Conservation (phyloP, 2,329 filamentous ascomycete genomes). For the Colletotrichum viniferum region DNA sequence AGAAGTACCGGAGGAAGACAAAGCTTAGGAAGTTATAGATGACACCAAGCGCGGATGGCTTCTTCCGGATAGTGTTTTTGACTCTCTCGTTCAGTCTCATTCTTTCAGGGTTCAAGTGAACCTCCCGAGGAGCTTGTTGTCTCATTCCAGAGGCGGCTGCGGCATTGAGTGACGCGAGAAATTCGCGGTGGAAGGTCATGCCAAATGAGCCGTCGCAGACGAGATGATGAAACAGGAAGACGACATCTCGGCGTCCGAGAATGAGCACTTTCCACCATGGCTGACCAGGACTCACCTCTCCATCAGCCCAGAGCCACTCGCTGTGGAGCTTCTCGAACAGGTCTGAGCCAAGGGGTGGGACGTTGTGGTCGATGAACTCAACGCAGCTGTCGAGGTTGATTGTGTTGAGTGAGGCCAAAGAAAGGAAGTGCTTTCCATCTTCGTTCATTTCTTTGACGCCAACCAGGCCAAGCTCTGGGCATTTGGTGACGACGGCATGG, state of each 20-base stretch:
- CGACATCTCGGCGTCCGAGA: constrained; percentile 1
- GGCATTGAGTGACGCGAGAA: constrained; percentile 5
- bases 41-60: constrained; percentile 2
- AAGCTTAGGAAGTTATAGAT: constrained; percentile 8
- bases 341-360: background rate
- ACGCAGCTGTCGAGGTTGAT: constrained; percentile 11
- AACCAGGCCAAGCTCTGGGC: constrained; percentile 22
- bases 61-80: background rate
- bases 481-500: constrained; percentile 16
- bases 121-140: background rate
- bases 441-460: constrained; percentile 7
- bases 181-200: constrained; percentile 14
- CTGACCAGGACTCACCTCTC: background rate
- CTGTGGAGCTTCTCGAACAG: background rate
- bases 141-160: background rate
- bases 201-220: constrained; percentile 15
- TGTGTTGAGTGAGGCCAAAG: background rate
- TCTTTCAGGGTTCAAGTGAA: background rate
- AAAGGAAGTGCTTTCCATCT: background rate
- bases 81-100: background rate
- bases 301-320: constrained; percentile 9
- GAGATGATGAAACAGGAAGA: constrained; percentile 15
- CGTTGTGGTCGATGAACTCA: constrained; percentile 10
- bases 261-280: constrained; percentile 18
- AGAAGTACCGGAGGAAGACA: constrained; percentile 10